Evolutionary conservation across 179 eudicot genomes (phyloP).

Genomic region (Camellia oleifera): DNA sequence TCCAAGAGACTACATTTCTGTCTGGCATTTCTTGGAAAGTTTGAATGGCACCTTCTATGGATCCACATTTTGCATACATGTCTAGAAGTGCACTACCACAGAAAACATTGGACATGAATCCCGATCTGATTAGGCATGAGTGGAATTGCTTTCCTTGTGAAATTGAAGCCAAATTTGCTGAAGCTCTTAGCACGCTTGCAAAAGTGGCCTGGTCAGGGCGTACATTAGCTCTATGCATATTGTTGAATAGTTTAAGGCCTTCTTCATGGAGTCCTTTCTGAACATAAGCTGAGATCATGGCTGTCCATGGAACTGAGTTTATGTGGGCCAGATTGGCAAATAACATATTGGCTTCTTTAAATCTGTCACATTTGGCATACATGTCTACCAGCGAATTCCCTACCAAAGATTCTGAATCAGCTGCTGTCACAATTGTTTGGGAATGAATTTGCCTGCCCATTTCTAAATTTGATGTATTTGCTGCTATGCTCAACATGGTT

Average conservation of each 20-base stretch:
- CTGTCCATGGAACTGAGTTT: slow-evolving; percentile 74
- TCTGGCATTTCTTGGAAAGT: slow-evolving; percentile 69
- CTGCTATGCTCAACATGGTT: slow-evolving; percentile 69
- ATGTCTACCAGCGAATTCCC: slow-evolving; percentile 77
- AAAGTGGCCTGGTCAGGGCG: slow-evolving; percentile 77
- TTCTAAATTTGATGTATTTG: slow-evolving; percentile 33
- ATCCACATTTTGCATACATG: slow-evolving; percentile 96
- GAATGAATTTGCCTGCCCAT: slow-evolving; percentile 80
- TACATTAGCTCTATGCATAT: slow-evolving; percentile 49
- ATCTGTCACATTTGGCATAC: slow-evolving; percentile 78
- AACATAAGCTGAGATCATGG: slow-evolving; percentile 73
- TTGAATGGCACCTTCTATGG: slow-evolving; percentile 45
- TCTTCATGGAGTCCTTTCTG: slow-evolving; percentile 61
- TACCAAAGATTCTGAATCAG: slow-evolving; percentile 45
- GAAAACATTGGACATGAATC: slow-evolving; percentile 59
- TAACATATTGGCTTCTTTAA: slow-evolving; percentile 54
- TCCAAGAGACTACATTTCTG: slow-evolving; percentile 76
- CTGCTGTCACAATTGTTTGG: slow-evolving; percentile 58
- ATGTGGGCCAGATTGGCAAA: slow-evolving; percentile 42
- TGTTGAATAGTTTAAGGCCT: slow-evolving; percentile 47
- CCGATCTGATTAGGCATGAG: slow-evolving; percentile 42
- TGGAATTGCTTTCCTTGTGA: slow-evolving; percentile 77
- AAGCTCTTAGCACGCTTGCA: slow-evolving; percentile 63
- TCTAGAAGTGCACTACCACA: slow-evolving; percentile 79
- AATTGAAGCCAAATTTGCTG: slow-evolving; percentile 63